Base-by-base conservation (phyloP, 2,329 filamentous ascomycete genomes). In the Colletotrichum echinochloae region DNA sequence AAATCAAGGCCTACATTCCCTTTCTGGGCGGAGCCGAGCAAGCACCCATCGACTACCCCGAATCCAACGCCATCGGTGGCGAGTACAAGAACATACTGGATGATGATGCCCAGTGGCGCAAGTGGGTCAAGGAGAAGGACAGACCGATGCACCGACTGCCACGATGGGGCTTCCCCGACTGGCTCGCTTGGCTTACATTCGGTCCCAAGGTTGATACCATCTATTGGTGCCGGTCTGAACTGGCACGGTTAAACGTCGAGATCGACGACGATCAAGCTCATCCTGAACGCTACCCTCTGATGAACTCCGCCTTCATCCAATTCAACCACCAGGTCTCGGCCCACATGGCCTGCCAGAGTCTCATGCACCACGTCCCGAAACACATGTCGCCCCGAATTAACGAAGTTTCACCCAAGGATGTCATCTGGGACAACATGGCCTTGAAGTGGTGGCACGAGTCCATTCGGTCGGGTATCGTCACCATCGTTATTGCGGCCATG, bases 311-410 rank as follows among this genome's bases (percentile, higher is more conserved):
- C 0, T 99, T 99, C 75, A 94, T 99, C 72, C 96, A 99, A 78
- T 99, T 99, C 86, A 97, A 99, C 77, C 92, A 98, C 77, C 96
- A 99, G 79, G 93, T 98, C 1, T 95, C 95, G 7, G 96, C 96
- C 0, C 96, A 99, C 77, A 98, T 99, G 96, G 96, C 95, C 68
- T 98, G 94, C 78, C 96, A 99, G 79, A 91, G 94, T 57, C 87
- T 97, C 55, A 94, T 92, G 48, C 94, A 98, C 78, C 96, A 99
- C 76, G 81, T 97, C 1, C 96, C 96, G 1, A 93, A 93, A 75
- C 93, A 97, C 55, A 99, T 99, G 96, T 88, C 94, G 1, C 96
- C 96, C 0, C 90, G 96, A 35, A 88, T 93, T 49, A 92, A 97
- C n/a, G 96, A 99, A 78, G 94, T 99, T 56, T 94, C 94, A 8